These are phyloP conservation scores for Passiflora organensis DNA, from an alignment of 345 rosid species.

Conservation along the genomic window DNA sequence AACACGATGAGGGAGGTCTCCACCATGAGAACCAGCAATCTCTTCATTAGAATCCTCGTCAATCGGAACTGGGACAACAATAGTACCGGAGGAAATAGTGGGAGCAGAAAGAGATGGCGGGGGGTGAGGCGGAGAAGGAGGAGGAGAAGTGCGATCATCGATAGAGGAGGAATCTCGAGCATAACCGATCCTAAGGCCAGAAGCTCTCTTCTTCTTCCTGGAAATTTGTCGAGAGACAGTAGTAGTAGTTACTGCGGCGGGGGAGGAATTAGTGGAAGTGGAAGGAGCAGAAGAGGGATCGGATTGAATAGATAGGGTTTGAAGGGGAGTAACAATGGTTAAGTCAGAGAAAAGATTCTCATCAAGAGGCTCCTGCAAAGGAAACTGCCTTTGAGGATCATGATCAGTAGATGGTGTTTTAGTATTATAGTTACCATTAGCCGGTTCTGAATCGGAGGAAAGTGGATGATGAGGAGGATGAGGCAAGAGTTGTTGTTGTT, in stretches of 20 bases:
- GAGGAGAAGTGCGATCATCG: not conserved
- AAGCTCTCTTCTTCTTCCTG: constrained; percentile 73
- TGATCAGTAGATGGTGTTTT: not conserved
- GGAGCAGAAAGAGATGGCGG: not conserved
- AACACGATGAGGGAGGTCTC: too few relatives aligned
- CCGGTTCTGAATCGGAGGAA: constrained; percentile 3
- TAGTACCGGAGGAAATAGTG: not conserved
- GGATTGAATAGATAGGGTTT: constrained; percentile 1
- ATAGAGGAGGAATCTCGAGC: constrained; percentile 37
- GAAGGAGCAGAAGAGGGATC: constrained; percentile 11
- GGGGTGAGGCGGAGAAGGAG: constrained; percentile 4
- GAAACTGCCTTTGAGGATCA: not conserved
- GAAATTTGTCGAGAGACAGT: constrained; percentile 42
- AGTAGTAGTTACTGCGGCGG: too few relatives aligned
- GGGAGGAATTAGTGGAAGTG: constrained; percentile 8
- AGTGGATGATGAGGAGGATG: constrained; percentile 10
- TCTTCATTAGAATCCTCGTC: too few relatives aligned
- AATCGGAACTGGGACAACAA: not conserved
- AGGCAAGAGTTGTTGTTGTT: constrained; percentile 6
- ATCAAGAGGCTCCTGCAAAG: constrained; percentile 48
- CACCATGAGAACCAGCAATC: too few relatives aligned
- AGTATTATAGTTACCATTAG: constrained; percentile 12
- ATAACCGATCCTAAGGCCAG: constrained; percentile 69
- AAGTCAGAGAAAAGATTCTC: constrained; percentile 83
- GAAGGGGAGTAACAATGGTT: constrained; percentile 40